These are phyloP conservation scores for Triangularia verruculosa DNA, from an alignment of 2,329 filamentous ascomycete genomes.

Conservation along the genomic window DNA sequence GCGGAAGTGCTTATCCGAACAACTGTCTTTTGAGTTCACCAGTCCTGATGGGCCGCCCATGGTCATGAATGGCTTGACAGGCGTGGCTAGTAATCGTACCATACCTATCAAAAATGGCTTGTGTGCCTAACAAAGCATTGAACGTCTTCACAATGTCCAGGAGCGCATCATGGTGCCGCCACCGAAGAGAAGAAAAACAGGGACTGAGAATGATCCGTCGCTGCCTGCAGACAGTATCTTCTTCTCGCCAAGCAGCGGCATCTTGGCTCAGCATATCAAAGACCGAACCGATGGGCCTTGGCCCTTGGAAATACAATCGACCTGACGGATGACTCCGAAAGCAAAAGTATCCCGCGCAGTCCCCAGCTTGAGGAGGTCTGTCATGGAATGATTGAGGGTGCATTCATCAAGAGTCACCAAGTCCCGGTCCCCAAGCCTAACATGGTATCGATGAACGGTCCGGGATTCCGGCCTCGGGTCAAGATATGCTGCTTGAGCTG, in stretches of 20 bases:
- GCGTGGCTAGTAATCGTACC: conserved; percentile 32
- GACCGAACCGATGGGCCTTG: conserved; percentile 45
- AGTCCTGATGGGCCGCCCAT: conserved; percentile 32
- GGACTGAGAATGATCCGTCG: conserved; percentile 43
- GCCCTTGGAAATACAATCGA: conserved; percentile 50
- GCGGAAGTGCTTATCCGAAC: conserved; percentile 20
- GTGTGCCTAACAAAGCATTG: conserved; percentile 63
- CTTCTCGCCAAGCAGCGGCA: conserved; percentile 49
- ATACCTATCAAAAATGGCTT: conserved; percentile 24
- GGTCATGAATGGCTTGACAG: not conserved
- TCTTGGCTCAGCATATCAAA: conserved; percentile 65
- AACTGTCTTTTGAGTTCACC: conserved; percentile 45
- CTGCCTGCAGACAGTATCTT: conserved; percentile 40
- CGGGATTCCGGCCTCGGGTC: conserved; percentile 67
- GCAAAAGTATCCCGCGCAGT: conserved; percentile 35
- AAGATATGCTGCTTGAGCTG: conserved; percentile 87
- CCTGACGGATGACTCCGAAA: conserved; percentile 53
- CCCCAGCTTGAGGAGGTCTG: conserved; percentile 65
- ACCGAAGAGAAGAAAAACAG: conserved; percentile 65
- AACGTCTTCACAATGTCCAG: conserved; percentile 72
- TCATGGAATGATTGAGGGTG: conserved; percentile 71
- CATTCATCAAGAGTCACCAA: conserved; percentile 61
- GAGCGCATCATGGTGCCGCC: conserved; percentile 58
- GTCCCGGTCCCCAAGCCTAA: conserved; percentile 69
- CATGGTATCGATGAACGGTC: conserved; percentile 54